Evolutionary conservation across 768 basidiomycete species (phyloP).

Genomic region (Boletus reticulatus): DNA sequence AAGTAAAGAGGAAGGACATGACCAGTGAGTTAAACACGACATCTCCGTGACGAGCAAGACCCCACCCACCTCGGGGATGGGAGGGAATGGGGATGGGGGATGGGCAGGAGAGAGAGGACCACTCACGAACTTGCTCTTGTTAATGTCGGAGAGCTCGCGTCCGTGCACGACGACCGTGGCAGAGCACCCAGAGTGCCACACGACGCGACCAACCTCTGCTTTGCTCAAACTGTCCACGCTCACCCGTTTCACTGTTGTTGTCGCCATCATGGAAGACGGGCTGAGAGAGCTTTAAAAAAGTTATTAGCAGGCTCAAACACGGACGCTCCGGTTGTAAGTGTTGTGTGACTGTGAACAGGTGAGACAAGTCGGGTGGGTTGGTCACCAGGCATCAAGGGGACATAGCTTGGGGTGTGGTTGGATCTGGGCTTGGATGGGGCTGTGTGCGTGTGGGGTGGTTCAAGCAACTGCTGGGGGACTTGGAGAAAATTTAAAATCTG

Average conservation of each 20-base stretch:
- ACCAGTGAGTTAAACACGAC: neutral
- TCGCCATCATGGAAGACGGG: conserved; percentile 6
- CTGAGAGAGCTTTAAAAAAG: conserved; percentile 10
- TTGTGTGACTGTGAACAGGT: too few species aligned
- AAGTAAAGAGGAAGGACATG: too few species aligned
- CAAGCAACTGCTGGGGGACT: too few species aligned
- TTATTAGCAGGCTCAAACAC: too few species aligned
- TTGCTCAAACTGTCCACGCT: conserved; percentile 23
- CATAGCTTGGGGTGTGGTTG: too few species aligned
- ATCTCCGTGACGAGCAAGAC: neutral
- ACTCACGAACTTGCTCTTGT: conserved; percentile 31
- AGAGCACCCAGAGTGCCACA: conserved; percentile 31
- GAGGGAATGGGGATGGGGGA: neutral
- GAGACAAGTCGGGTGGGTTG: too few species aligned
- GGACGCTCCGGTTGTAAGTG: too few species aligned
- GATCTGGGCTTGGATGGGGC: too few species aligned
- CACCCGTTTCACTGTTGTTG: conserved; percentile 27
- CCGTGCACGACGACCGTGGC: conserved; percentile 27
- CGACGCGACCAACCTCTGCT: conserved; percentile 27
- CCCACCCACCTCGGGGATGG: neutral
- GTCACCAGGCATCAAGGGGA: too few species aligned
- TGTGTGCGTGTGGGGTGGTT: too few species aligned
- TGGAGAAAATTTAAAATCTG: too few species aligned
- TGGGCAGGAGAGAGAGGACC: neutral
- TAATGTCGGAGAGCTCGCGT: conserved; percentile 25